Conservation (phyloP, 495 filamentous ascomycete species). For the Aspergillus haitiensis region DNA sequence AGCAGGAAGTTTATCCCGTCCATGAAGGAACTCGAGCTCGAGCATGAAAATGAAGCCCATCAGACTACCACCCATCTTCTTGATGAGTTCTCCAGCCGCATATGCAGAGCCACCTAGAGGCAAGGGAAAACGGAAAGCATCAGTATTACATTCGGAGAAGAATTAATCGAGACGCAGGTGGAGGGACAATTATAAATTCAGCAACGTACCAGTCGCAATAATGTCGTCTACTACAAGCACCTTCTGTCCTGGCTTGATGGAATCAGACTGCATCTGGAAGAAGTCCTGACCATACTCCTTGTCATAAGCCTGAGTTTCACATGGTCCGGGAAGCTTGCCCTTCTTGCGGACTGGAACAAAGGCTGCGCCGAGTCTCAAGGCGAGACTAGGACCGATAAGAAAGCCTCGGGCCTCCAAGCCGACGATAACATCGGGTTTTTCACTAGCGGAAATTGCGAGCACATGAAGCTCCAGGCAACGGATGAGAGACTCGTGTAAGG, state of each 20-base stretch:
- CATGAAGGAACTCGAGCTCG: slow-evolving; percentile 93
- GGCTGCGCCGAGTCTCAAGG: slow-evolving; percentile 76
- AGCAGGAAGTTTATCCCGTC: slow-evolving; percentile 81
- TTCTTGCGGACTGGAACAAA: slow-evolving; percentile 96
- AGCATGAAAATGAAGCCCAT: slow-evolving; percentile 93
- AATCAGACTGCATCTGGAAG: slow-evolving; percentile 91
- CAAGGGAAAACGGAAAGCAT: not conserved
- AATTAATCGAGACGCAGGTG: not conserved
- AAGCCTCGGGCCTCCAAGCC: slow-evolving; percentile 95
- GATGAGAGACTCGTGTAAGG: slow-evolving; percentile 72
- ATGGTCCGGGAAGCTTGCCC: slow-evolving; percentile 93
- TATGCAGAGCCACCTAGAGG: slow-evolving; percentile 83
- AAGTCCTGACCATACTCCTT: slow-evolving; percentile 98
- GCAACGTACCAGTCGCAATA: slow-evolving; percentile 85
- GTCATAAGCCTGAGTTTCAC: slow-evolving; percentile 75
- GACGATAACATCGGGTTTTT: slow-evolving; percentile 84
- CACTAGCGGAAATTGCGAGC: slow-evolving; percentile 46
- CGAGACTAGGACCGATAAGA: slow-evolving; percentile 89
- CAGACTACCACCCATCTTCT: slow-evolving; percentile 78
- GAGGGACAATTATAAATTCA: not conserved
- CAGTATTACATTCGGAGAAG: not conserved
- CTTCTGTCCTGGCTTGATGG: slow-evolving; percentile 81
- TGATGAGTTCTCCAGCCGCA: slow-evolving; percentile 82
- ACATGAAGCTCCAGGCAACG: slow-evolving; percentile 87
- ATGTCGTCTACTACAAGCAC: slow-evolving; percentile 96